phyloP scores from a whole-genome alignment of 1,284 basidiomycete genomes.

The Sporisorium sorghi region DNA sequence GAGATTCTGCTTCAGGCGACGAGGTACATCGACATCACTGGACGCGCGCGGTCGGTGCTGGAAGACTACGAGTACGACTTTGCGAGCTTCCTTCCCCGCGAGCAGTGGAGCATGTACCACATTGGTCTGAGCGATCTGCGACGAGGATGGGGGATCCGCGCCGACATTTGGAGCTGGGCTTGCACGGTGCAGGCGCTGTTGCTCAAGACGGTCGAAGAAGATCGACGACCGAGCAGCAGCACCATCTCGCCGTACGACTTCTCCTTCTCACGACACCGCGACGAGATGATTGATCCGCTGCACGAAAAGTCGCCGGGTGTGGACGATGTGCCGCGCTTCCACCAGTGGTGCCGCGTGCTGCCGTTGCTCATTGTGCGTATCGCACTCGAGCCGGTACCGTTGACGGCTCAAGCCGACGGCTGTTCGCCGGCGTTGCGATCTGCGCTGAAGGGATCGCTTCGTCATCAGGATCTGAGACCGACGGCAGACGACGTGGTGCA shows the following conservation, averaged over 20 bases:
- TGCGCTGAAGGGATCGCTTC: conserved; percentile 36
- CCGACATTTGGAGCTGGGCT: conserved; percentile 64
- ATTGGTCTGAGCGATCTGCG: conserved; percentile 50
- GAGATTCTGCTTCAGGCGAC: conserved; percentile 62
- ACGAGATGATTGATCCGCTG: conserved; percentile 52
- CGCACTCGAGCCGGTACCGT: conserved; percentile 25
- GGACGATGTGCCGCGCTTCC: conserved; percentile 54
- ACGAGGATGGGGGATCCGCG: conserved; percentile 59
- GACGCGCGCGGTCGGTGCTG: conserved; percentile 44
- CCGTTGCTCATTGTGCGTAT: conserved; percentile 53
- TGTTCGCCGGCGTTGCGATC: conserved; percentile 28
- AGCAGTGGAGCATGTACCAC: conserved; percentile 37
- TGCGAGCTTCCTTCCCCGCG: conserved; percentile 22
- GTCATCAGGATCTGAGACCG: conserved; percentile 48
- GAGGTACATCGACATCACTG: conserved; percentile 45
- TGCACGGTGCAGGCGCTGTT: conserved; percentile 55
- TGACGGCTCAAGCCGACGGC: conserved; percentile 27
- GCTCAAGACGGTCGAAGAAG: conserved; percentile 43
- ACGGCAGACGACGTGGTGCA: conserved; percentile 42
- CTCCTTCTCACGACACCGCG: conserved; percentile 49
- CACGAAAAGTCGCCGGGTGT: conserved; percentile 44
- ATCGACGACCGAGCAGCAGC: conserved; percentile 43
- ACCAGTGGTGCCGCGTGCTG: conserved; percentile 56
- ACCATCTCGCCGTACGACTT: conserved; percentile 61
- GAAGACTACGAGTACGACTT: conserved; percentile 57